These are phyloP conservation scores for Ustilago sp. DNA, from an alignment of 1,284 basidiomycete species.

Conservation along the genomic window DNA sequence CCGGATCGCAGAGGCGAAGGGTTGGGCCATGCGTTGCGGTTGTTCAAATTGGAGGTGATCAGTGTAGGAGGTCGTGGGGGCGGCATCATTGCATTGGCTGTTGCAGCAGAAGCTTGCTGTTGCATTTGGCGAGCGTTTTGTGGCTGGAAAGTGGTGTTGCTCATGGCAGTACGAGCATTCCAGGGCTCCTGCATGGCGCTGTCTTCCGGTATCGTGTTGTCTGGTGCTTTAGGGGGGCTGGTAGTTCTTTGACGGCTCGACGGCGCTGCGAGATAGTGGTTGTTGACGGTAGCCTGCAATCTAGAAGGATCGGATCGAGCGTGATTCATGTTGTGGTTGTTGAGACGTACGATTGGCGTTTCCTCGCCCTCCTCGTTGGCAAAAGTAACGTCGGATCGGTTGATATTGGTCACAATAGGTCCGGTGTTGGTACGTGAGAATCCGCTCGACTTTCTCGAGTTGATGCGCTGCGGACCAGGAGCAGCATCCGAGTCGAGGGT, in stretches of 20 bases:
- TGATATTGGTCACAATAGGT: conserved; percentile 55
- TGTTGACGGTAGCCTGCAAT: conserved; percentile 27
- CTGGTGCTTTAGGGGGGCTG: conserved; percentile 35
- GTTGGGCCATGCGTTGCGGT: conserved; percentile 35
- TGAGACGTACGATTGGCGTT: conserved; percentile 54
- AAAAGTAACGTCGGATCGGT: conserved; percentile 27
- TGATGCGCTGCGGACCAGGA: conserved; percentile 35
- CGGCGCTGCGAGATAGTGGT: conserved; percentile 28
- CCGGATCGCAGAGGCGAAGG: conserved; percentile 40
- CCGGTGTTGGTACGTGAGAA: conserved; percentile 53
- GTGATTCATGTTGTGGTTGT: conserved; percentile 21
- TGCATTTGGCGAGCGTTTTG: conserved; percentile 17
- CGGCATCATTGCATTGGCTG: conserved; percentile 36
- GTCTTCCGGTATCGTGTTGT: conserved; percentile 13
- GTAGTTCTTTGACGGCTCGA: conserved; percentile 36
- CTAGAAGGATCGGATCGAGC: conserved; percentile 24
- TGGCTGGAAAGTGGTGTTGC: conserved; percentile 6
- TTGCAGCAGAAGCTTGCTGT: conserved; percentile 1
- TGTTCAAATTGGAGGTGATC: conserved; percentile 48
- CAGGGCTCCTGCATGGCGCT: conserved; percentile 19
- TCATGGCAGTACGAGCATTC: conserved; percentile 22
- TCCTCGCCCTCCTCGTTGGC: conserved; percentile 57
- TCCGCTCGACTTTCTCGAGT: conserved; percentile 40
- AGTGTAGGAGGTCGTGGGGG: conserved; percentile 38
- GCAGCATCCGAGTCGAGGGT: conserved; percentile 37